Evolutionary conservation across 495 filamentous ascomycete species (phyloP).

Genomic region (Penicillium paxilli): DNA sequence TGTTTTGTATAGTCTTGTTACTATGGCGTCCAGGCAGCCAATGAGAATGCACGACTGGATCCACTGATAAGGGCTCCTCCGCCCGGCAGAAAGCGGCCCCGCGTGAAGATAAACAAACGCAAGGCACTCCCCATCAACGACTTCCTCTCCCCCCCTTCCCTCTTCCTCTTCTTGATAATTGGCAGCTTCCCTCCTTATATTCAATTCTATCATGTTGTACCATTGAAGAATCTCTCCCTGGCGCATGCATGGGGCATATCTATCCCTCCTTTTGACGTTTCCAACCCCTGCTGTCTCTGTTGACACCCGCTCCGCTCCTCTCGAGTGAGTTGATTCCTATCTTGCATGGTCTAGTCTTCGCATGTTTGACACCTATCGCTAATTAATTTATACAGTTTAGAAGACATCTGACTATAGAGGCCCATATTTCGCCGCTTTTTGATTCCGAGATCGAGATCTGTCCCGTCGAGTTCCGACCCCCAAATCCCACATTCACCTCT

Average conservation of each 20-base stretch:
- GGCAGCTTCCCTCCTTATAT: background rate
- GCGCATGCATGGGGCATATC: background rate
- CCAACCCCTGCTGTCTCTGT: background rate
- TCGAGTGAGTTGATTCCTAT: background rate
- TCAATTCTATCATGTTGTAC: background rate
- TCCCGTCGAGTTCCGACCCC: background rate
- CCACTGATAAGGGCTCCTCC: no score
- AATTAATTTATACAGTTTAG: no score
- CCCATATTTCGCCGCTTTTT: background rate
- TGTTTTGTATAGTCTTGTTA: no score
- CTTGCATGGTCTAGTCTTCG: background rate
- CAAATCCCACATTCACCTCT: background rate
- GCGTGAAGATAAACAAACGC: slow-evolving; percentile 34
- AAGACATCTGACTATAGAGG: no score
- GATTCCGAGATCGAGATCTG: background rate
- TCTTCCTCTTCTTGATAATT: background rate
- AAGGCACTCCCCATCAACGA: slow-evolving; percentile 17
- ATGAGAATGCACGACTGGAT: no score
- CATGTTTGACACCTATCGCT: background rate
- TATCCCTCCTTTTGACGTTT: background rate
- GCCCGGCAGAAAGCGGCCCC: slow-evolving; percentile 38
- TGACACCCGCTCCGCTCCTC: background rate
- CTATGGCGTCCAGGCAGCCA: no score
- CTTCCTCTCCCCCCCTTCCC: background rate
- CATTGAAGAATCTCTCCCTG: background rate